These are phyloP conservation scores for Coleophoma cylindrospora DNA, from an alignment of 2,329 filamentous ascomycete genomes.

Conservation along the genomic window DNA sequence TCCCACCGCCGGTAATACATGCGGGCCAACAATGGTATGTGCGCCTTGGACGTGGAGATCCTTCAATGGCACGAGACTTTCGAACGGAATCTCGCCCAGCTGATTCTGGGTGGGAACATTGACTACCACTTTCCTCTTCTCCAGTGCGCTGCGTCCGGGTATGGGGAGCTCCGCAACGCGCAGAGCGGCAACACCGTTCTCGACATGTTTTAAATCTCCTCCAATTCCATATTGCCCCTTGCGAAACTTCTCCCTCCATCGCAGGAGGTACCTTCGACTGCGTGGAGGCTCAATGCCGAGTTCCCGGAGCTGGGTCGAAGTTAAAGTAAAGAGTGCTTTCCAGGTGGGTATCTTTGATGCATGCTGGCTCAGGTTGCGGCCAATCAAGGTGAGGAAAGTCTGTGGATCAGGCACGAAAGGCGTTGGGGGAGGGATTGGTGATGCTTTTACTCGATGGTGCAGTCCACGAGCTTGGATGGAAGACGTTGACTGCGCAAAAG, in stretches of 20 bases:
- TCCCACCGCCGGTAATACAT: slow-evolving; percentile 63
- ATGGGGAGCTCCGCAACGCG: slow-evolving; percentile 36
- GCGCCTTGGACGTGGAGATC: slow-evolving; percentile 66
- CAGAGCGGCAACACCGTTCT: slow-evolving; percentile 47
- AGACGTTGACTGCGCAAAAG: slow-evolving; percentile 22
- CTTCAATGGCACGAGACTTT: slow-evolving; percentile 52
- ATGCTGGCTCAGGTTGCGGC: slow-evolving; percentile 78
- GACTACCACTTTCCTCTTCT: background rate
- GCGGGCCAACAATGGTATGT: slow-evolving; percentile 69
- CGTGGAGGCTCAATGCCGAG: slow-evolving; percentile 84
- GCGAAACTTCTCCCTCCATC: slow-evolving; percentile 83
- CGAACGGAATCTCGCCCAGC: slow-evolving; percentile 46
- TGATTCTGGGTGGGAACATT: slow-evolving; percentile 20
- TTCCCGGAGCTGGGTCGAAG: slow-evolving; percentile 71
- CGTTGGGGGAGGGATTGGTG: slow-evolving; percentile 61
- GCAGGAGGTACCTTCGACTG: slow-evolving; percentile 75
- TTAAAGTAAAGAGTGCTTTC: slow-evolving; percentile 83
- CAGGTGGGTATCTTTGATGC: slow-evolving; percentile 83
- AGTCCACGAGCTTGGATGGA: slow-evolving; percentile 28
- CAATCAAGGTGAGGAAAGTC: slow-evolving; percentile 88
- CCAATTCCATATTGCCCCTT: slow-evolving; percentile 74
- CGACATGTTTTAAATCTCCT: slow-evolving; percentile 73
- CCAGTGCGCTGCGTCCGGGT: slow-evolving; percentile 16
- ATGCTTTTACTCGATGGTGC: slow-evolving; percentile 31
- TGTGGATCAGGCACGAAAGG: slow-evolving; percentile 80